Base-by-base conservation (phyloP, 2,329 filamentous ascomycete species). In the Boeremia exigua region DNA sequence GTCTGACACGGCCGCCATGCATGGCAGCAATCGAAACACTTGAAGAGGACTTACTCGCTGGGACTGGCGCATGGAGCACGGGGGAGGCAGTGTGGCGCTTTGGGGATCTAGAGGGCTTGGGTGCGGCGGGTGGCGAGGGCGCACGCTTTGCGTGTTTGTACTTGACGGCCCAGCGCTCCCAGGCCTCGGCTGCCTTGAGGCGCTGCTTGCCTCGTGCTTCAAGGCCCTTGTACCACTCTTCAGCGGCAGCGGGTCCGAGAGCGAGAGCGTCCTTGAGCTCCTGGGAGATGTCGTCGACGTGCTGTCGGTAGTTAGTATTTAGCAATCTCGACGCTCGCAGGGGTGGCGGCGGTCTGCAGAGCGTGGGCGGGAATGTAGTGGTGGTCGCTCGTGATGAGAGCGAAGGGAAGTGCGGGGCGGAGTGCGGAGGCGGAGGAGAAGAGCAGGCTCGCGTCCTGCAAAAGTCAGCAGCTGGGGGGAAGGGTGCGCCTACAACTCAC, bases 161-260 rank as follows among this genome's bases (percentile, higher is more conserved):
- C 58, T 75, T 77, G 40, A 81, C 75, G 60, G 88, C 86, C 86
- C 89, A 94, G 66, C 86, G 88, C 70, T 92, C 90, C 88, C 90
- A 94, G 45, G 88, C 84, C 27, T 84, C 81, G 28, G 85, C 82
- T 69, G 90, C 86, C 10, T 79, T 81, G 63, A 86, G 82, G 44
- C 81, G 77, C 55, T 85, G 80, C 63, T 84, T 84, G 9, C 89
- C 88, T 54, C 85, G 82, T 27, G 77, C 78, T 38, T 86, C 83
- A 3, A 95, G 81, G 9, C 90, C 90, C 74, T 93, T 93, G 28
- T 87, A 80, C 90, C 91, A 95, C 72, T 93, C 90, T 63, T 91
- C 88, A 4, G 84, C 82, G 10, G 88, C 84, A 37, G 87, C 87
- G 39, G 81, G 66, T n/a, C 90, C 89, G 62, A 91, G 81, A n/a